Base-by-base conservation (phyloP, 1,139 yeast species). In the Nakaseomyces uthaithaninus region DNA sequence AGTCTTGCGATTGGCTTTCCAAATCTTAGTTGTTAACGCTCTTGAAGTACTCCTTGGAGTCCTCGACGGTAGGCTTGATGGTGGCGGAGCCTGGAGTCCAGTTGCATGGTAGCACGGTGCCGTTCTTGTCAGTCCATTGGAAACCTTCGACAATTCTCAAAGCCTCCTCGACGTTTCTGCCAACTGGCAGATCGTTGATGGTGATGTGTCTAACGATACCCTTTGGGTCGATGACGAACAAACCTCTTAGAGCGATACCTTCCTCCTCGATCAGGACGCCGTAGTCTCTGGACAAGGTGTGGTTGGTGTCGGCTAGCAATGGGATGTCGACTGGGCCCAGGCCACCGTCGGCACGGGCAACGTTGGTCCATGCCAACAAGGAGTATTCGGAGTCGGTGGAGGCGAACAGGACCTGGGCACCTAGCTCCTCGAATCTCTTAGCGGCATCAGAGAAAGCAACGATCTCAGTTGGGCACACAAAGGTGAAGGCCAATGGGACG, bases 91-190 rank as follows among this genome's bases (percentile, higher is more conserved):
- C 97, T 71, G 93, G 89, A 58, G 85, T 84, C 97, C 98, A 91
- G 93, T 87, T 89, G 66, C 97, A 96, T 60, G 96, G 96, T 72
- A 95, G 85, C 55, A 91, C 97, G 71, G 91, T 95, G 71, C 97
- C 95, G 77, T 89, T 72, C 76, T 85, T 82, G 69, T 89, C 95
- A 62, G 95, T 82, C 86, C 91, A 87, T 74, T 89, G 94, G 95
- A 91, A 89, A 59, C 96, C 97, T 66, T 91, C 97, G 54, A 91
- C 78, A 66, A 91, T 80, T 82, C 98, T 87, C 65, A 85, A 75
- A 55, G 96, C 83, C 76, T 91, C 98, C 54, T 87, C 95, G 54
- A 89, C 97, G 60, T 86, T 83, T 77, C 98, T 87, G 68, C 98
- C 98, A 55, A 91, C 98, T 66, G 97, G 95, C 67, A 89, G 80